phyloP scores from a whole-genome alignment of 2,329 filamentous ascomycete genomes.

The Endocalyx cinctus region DNA sequence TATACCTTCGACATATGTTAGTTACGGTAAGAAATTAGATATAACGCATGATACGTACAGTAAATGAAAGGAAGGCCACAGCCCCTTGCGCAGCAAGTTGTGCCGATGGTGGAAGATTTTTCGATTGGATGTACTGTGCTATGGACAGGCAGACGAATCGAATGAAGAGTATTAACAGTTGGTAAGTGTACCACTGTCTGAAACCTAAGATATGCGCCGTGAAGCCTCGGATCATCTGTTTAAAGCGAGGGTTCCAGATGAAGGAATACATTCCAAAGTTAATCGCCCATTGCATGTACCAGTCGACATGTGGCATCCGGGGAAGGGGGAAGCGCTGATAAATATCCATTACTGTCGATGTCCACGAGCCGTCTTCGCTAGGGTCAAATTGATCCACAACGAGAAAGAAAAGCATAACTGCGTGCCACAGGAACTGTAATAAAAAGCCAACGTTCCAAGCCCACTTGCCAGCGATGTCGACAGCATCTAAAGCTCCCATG shows the following conservation, averaged over 20 bases:
- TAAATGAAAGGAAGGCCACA: constrained; percentile 46
- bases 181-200: constrained; percentile 61
- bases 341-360: constrained; percentile 10
- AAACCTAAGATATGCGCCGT: constrained; percentile 57
- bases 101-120: constrained; percentile 33
- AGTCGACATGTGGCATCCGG: constrained; percentile 35
- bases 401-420: constrained; percentile 26
- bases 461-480: constrained; percentile 38
- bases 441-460: constrained; percentile 43
- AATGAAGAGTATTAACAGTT: constrained; percentile 53
- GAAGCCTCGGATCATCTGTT: constrained; percentile 56
- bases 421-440: constrained; percentile 43
- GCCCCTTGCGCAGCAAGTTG: constrained; percentile 50
- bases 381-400: constrained; percentile 13
- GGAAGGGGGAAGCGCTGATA: constrained; percentile 16
- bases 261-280: constrained; percentile 45
- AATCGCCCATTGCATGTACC: constrained; percentile 44
- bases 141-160: constrained; percentile 47
- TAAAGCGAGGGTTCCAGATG: constrained; percentile 68
- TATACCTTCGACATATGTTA: no score
- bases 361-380: constrained; percentile 10
- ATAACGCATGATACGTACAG: no score
- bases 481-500: constrained; percentile 36
- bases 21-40: no score
- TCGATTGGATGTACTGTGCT: constrained; percentile 33